phyloP scores from a whole-genome alignment of 2,329 filamentous ascomycete genomes.

The Penicillium sp. region DNA sequence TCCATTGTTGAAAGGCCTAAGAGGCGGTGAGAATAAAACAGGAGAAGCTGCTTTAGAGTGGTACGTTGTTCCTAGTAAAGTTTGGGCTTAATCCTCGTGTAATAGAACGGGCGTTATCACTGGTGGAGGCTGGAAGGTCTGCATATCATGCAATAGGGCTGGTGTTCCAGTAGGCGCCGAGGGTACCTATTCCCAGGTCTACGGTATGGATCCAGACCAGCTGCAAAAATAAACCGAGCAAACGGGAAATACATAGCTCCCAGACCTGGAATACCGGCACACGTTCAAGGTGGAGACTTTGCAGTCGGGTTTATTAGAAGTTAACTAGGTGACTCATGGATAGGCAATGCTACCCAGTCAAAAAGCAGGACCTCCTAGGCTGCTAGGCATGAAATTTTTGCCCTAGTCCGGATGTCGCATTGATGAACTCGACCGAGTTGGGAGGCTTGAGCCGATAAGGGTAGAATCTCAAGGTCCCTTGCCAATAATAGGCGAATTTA shows the following conservation, averaged over 20 bases:
- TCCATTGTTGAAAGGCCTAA: not conserved
- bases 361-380: not conserved
- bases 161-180: constrained; percentile 12
- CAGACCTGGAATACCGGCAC: constrained; percentile 2
- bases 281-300: constrained; percentile 1
- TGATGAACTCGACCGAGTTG: constrained; percentile 9
- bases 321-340: constrained; percentile 6
- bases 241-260: constrained; percentile 7
- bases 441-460: constrained; percentile 7
- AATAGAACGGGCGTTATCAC: constrained; percentile 1
- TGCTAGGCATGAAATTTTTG: not conserved
- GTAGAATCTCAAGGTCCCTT: constrained; percentile 14
- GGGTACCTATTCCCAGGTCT: not conserved
- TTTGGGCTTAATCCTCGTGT: constrained; percentile 2
- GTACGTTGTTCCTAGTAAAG: constrained; percentile 6
- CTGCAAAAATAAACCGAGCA: not conserved
- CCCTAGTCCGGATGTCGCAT: constrained; percentile 13
- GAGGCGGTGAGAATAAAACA: constrained; percentile 13
- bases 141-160: constrained; percentile 3
- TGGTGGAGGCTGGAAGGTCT: constrained; percentile 3
- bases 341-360: constrained; percentile 12
- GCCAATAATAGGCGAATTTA: constrained; percentile 13
- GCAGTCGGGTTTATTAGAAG: not conserved
- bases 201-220: not conserved
- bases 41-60: constrained; percentile 1